Evolutionary conservation across 148 eudicot genomes (phyloP).

Genomic region (Chenopodium berlandieri): DNA sequence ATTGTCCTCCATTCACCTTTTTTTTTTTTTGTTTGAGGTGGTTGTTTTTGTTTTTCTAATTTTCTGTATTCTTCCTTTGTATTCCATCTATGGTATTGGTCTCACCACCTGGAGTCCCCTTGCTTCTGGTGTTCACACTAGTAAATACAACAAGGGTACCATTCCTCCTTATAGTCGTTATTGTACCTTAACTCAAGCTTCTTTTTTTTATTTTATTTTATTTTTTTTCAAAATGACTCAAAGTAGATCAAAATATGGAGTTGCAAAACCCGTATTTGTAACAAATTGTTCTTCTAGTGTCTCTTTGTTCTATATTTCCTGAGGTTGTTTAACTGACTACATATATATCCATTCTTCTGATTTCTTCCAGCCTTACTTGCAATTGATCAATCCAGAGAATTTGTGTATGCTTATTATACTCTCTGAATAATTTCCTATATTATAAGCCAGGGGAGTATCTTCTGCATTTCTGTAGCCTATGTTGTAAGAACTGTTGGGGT

Average conservation of each 20-base stretch:
- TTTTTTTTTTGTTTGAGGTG: too few relatives aligned
- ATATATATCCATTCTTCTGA: slow-evolving; percentile 4
- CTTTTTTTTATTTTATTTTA: too few relatives aligned
- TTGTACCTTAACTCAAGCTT: too few relatives aligned
- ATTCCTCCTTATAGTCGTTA: slow-evolving; percentile 79
- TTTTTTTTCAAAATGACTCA: too few relatives aligned
- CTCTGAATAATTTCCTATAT: slow-evolving; percentile 69
- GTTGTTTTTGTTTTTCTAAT: too few relatives aligned
- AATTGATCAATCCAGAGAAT: slow-evolving; percentile 53
- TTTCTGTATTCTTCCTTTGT: slow-evolving; percentile 47
- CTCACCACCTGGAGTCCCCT: slow-evolving; percentile 99
- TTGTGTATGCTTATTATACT: slow-evolving; percentile 73
- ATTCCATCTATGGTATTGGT: slow-evolving; percentile 75
- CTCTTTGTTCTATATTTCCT: neutral
- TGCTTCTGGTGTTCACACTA: slow-evolving; percentile 94
- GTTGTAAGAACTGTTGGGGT: slow-evolving; percentile 49
- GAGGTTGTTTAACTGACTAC: neutral
- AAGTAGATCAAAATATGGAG: neutral
- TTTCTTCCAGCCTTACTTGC: slow-evolving; percentile 65
- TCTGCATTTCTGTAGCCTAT: slow-evolving; percentile 89
- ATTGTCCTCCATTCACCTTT: too few relatives aligned
- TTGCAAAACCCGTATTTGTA: neutral
- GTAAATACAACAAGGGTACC: slow-evolving; percentile 65
- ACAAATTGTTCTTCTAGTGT: neutral
- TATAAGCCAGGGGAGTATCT: slow-evolving; percentile 88